Evolutionary conservation across 768 basidiomycete genomes (phyloP), one percentile per base, ranked within the genome.

Genomic region (Hebeloma cylindrosporum): DNA sequence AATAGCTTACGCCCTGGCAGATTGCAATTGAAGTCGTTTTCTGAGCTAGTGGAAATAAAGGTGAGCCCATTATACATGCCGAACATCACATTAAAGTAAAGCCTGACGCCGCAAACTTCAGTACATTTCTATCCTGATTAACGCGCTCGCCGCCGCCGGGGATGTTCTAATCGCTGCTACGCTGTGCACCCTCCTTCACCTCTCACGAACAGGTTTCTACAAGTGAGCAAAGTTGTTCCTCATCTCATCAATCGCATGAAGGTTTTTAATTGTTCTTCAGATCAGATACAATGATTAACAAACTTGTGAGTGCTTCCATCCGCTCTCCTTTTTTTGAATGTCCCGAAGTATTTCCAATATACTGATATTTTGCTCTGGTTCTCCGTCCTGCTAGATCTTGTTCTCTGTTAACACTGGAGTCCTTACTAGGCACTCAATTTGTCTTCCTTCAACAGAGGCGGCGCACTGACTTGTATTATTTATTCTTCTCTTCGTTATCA

Each of bases 261-360:
- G 21, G 13, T 36, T 22, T 31, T 25, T 41, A 32, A 44, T 40
- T 42, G 49, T 45, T 26, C 16, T 34, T 47, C 52, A 72, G 69
- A 51, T 75, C 75, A 20, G 71, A 77, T 45, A 70, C 67, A 0
- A 64, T 76, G 60, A 72, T 77, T 50, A 68, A 60, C 50, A 71
- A 68, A 45, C 56, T 77, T 23, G 71, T 71, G 40, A 47, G 65
- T 58, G 8, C 22, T 29, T 33, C 43, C 3, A 9, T 23, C 23
- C 5, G 29, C 18, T 29, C 26, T 34, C 34, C 30, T 40, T n/a
- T n/a, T 40, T 22, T 22, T 6, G 20, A 17, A 26, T 41, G 16
- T 21, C 20, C 25, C 25, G 27, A 30, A 5, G 14, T 9, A 21
- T 11, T 18, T 16, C 7, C n/a, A n/a, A 16, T 9, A 14, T 18